phyloP scores from a whole-genome alignment of 2,329 filamentous ascomycete genomes.

The Colletotrichum australisinense region DNA sequence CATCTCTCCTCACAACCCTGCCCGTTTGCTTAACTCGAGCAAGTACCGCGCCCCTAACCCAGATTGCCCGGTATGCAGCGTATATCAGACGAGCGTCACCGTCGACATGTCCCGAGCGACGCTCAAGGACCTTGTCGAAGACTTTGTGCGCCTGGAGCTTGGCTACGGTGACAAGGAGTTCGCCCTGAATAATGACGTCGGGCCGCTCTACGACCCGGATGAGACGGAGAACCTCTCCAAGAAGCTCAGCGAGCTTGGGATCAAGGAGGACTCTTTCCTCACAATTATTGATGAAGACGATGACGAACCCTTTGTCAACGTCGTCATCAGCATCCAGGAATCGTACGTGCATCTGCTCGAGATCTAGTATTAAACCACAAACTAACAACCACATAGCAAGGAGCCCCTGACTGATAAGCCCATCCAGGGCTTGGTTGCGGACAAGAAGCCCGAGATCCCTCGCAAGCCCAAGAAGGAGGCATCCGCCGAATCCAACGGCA shows the following conservation, averaged over 20 bases:
- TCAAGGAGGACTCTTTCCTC: conserved; percentile 80
- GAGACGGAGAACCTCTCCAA: conserved; percentile 87
- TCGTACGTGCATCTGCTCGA: conserved; percentile 56
- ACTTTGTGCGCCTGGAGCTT: conserved; percentile 75
- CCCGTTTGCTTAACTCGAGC: conserved; percentile 69
- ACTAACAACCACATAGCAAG: conserved; percentile 51
- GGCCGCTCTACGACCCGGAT: conserved; percentile 89
- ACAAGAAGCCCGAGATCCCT: conserved; percentile 61
- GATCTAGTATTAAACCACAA: not conserved
- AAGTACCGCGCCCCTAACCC: conserved; percentile 75
- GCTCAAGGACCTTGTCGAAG: conserved; percentile 81
- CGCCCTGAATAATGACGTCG: conserved; percentile 78
- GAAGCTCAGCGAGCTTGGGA: conserved; percentile 82
- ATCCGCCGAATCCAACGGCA: conserved; percentile 51
- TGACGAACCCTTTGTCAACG: conserved; percentile 79
- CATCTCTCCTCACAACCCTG: conserved; percentile 74
- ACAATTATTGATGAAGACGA: conserved; percentile 89
- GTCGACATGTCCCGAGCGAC: conserved; percentile 80
- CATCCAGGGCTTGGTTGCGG: conserved; percentile 59
- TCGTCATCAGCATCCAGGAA: conserved; percentile 77
- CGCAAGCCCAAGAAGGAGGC: conserved; percentile 61
- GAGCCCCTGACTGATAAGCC: conserved; percentile 61
- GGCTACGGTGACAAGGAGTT: conserved; percentile 85
- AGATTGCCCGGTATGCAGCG: conserved; percentile 85
- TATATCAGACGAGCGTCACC: conserved; percentile 73